phyloP scores from a whole-genome alignment of 768 basidiomycete genomes.

The Tylopilus balloui region DNA sequence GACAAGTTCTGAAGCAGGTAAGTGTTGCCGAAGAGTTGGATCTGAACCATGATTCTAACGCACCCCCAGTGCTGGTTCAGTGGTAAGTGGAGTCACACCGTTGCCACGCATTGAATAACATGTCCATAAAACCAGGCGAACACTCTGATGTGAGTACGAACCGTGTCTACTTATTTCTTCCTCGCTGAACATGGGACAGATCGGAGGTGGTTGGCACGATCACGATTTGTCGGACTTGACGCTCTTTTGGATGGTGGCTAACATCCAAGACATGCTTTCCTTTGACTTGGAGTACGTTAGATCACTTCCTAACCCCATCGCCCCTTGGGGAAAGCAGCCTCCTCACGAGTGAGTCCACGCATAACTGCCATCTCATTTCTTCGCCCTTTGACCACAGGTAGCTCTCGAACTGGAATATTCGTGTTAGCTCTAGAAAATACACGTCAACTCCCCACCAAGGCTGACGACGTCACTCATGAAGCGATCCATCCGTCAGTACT shows the following conservation, averaged over 20 bases:
- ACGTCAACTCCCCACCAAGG: slow-evolving; percentile 44
- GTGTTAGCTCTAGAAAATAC: slow-evolving; percentile 39
- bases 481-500: slow-evolving; percentile 58
- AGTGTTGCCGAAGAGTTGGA: slow-evolving; percentile 6
- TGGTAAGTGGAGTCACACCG: slow-evolving; percentile 37
- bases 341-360: slow-evolving; percentile 53
- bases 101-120: not conserved
- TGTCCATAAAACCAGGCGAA: slow-evolving; percentile 24
- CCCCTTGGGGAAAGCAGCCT: slow-evolving; percentile 55
- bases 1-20: slow-evolving; percentile 62
- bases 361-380: not conserved
- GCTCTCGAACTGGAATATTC: slow-evolving; percentile 55
- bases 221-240: slow-evolving; percentile 68
- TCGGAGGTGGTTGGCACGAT: slow-evolving; percentile 64
- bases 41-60: slow-evolving; percentile 2
- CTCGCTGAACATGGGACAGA: slow-evolving; percentile 33
- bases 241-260: slow-evolving; percentile 60
- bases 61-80: slow-evolving; percentile 62
- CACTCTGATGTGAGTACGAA: slow-evolving; percentile 20
- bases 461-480: slow-evolving; percentile 50
- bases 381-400: slow-evolving; percentile 20
- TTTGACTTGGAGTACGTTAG: slow-evolving; percentile 52
- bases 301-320: slow-evolving; percentile 46
- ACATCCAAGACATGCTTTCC: slow-evolving; percentile 51
- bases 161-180: not conserved